Evolutionary conservation across 2,329 filamentous ascomycete species (phyloP), one percentile per base, ranked within the genome.

Genomic region (Xylariaceae sp.): DNA sequence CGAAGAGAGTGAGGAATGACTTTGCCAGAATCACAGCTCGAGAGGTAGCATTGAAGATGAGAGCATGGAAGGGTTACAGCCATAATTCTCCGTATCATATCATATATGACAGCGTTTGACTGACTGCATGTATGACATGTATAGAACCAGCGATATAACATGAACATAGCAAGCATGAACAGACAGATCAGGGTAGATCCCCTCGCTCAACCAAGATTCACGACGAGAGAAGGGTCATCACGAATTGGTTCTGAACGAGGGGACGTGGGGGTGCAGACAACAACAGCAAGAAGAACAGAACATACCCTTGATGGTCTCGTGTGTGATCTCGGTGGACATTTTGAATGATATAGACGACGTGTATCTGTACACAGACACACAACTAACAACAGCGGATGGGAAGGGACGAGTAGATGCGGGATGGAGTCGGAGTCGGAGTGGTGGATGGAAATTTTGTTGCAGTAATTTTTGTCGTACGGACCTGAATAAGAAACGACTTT

Each of bases 241-340:
- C 23, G 23, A 30, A 30, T 30, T 30, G 23, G 37, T 13, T 42
- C 37, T 1, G 37, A 42, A 10, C 37, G 37, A 42, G 9, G 9
- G 37, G 1, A 42, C 13, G 37, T 15, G 17, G 17, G 17, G 17
- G 35, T 42, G 42, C 47, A 11, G 42, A 39, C 23, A 45, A 4
- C 11, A 30, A 5, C 8, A 13, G 5, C 9, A 13, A 49, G 45
- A 55, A 59, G 30, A 10, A 42, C 9, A 42, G n/a, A 57, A 77
- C 79, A 63, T 77, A 83, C 81, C 81, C 75, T 83, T 76, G 75
- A 84, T 84, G 71, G 81, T 84, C 69, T 74, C 73, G 76, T 84
- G 82, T 60, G 76, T 76, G 69, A 83, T 81, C 67, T 83, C 81
- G 66, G 56, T 66, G 53, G 76, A 75, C 80, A 82, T 83, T 67